A percentile compares a stretch with the other conserved stretches of the same genome.
These are phyloP conservation scores for Ogataea pignaliae DNA, from an alignment of 805 yeast species.

Conservation along the genomic window DNA sequence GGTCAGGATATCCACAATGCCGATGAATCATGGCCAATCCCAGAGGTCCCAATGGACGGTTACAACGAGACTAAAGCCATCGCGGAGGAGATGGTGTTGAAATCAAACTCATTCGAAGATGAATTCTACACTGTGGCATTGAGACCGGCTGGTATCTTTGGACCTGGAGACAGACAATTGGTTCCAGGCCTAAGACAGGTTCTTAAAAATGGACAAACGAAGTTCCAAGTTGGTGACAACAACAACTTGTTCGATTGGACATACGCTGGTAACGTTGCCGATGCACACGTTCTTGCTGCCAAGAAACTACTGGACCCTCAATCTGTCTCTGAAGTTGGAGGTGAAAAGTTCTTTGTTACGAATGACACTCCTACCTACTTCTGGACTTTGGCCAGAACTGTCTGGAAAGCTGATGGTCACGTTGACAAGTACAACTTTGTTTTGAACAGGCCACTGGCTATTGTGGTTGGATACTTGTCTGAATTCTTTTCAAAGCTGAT, in stretches of 20 bases:
- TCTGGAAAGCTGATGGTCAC: constrained; percentile 95
- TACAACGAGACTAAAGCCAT: constrained; percentile 92
- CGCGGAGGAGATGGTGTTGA: constrained; percentile 79
- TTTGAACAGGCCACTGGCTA: constrained; percentile 69
- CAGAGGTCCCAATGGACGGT: constrained; percentile 90
- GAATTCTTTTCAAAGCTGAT: constrained; percentile 63
- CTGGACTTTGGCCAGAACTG: constrained; percentile 95
- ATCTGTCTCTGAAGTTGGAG: constrained; percentile 51
- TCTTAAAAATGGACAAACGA: constrained; percentile 79
- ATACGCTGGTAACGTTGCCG: constrained; percentile 97
- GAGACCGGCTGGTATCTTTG: constrained; percentile 97
- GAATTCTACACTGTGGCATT: constrained; percentile 75
- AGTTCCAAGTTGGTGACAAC: constrained; percentile 92
- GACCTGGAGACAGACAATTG: constrained; percentile 96
- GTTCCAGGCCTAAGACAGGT: constrained; percentile 89
- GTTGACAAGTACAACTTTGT: constrained; percentile 66
- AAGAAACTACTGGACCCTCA: constrained; percentile 54
- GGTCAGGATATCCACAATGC: constrained; percentile 93
- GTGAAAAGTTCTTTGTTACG: constrained; percentile 85
- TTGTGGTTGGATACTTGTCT: constrained; percentile 77
- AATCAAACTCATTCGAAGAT: constrained; percentile 56
- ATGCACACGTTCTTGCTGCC: constrained; percentile 92
- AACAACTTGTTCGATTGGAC: constrained; percentile 94
- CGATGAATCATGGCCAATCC: constrained; percentile 92
- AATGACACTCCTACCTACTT: constrained; percentile 94